These are phyloP conservation scores for Phytophthora citricola DNA, from an alignment of 352 stramenopile genomes.

Conservation along the genomic window DNA sequence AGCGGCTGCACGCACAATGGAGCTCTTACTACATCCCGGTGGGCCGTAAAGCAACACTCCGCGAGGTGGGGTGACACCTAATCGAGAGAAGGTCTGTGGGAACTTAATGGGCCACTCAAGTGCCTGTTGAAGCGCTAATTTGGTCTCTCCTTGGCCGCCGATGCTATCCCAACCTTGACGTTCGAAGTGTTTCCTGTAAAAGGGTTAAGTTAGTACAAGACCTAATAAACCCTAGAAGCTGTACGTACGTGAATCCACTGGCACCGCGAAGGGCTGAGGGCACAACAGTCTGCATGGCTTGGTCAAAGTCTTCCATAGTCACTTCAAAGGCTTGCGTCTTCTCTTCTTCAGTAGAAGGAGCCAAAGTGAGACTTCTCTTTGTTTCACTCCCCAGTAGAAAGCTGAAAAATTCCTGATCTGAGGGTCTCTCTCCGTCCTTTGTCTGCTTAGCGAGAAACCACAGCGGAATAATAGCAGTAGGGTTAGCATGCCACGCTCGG, in stretches of 20 bases:
- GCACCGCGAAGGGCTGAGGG: conserved; percentile 71
- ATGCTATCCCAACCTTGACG: conserved; percentile 77
- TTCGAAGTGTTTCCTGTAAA: conserved; percentile 61
- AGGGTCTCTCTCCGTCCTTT: not conserved
- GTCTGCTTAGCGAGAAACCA: conserved; percentile 67
- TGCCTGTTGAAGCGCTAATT: conserved; percentile 80
- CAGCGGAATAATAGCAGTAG: conserved; percentile 69
- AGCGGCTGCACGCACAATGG: conserved; percentile 85
- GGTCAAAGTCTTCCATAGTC: conserved; percentile 76
- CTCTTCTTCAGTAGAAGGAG: not conserved
- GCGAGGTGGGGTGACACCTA: conserved; percentile 76
- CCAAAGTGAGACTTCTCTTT: not conserved
- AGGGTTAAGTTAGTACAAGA: not conserved
- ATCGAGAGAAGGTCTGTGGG: conserved; percentile 68
- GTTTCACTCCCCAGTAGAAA: conserved; percentile 43
- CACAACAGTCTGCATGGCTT: conserved; percentile 72
- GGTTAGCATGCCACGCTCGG: conserved; percentile 65
- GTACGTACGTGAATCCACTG: conserved; percentile 60
- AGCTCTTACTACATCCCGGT: conserved; percentile 92
- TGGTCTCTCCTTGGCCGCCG: conserved; percentile 73
- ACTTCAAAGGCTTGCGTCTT: conserved; percentile 49
- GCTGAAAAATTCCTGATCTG: conserved; percentile 46
- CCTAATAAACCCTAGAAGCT: conserved; percentile 1
- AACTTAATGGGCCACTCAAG: conserved; percentile 91
- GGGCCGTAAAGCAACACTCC: conserved; percentile 91